phyloP scores from a whole-genome alignment of 305 asterid genomes.

The Striga hermonthica region DNA sequence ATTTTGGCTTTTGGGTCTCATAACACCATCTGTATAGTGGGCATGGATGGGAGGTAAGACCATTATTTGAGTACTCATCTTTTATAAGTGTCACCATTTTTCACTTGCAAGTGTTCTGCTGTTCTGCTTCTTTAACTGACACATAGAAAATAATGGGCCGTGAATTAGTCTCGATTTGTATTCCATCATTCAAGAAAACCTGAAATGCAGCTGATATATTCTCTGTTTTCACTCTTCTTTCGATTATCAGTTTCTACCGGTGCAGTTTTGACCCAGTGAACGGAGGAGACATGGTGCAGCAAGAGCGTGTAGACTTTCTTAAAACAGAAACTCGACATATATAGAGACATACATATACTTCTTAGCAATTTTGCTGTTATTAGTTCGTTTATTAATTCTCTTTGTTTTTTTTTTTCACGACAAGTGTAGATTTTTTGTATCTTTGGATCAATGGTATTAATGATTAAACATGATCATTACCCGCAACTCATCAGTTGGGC shows the following conservation, averaged over 20 bases:
- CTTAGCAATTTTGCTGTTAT: no score
- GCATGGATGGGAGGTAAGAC: conserved; percentile 16
- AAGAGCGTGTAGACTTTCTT: conserved; percentile 63
- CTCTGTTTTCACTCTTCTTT: background rate
- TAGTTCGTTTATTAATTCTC: no score
- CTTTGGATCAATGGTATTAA: no score
- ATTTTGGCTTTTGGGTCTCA: background rate
- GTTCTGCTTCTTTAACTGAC: no score
- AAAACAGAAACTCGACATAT: conserved; percentile 49
- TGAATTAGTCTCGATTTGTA: background rate
- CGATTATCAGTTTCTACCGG: conserved; percentile 62
- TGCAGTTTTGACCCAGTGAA: conserved; percentile 78
- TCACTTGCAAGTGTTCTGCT: no score
- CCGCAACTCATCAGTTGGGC: no score
- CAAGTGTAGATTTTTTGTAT: no score
- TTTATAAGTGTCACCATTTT: no score
- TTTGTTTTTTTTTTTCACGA: no score
- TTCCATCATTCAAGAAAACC: background rate
- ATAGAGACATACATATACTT: background rate
- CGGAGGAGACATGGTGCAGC: conserved; percentile 89
- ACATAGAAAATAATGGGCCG: background rate
- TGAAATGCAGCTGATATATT: background rate
- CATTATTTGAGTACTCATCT: background rate
- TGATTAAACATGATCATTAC: no score
- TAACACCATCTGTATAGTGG: background rate